phyloP scores from a whole-genome alignment of 306 rosid species.

The Vigna unguiculata region DNA sequence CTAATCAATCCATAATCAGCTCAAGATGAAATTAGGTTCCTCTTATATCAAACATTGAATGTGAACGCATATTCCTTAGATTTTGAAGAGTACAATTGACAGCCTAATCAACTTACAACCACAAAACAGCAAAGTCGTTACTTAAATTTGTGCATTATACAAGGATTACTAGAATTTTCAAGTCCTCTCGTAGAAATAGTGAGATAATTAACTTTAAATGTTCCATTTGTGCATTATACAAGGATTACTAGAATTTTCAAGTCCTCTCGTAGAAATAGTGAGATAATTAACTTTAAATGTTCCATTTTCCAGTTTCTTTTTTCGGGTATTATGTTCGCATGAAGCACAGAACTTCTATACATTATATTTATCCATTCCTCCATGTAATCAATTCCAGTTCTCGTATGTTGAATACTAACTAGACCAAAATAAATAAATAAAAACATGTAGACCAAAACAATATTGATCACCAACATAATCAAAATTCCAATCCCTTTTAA shows the following conservation, averaged over 20 bases:
- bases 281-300: constrained; percentile 13
- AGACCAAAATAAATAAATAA: constrained; percentile 1
- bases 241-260: constrained; percentile 15
- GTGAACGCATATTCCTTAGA: background rate
- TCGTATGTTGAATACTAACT: constrained; percentile 18
- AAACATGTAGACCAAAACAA: background rate
- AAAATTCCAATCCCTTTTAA: constrained; percentile 25
- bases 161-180: constrained; percentile 13
- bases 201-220: constrained; percentile 11
- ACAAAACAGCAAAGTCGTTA: background rate
- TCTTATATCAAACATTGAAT: background rate
- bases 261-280: background rate
- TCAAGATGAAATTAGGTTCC: constrained; percentile 6
- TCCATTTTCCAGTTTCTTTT: background rate
- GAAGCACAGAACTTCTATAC: background rate
- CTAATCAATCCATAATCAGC: constrained; percentile 6
- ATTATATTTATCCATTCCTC: constrained; percentile 2
- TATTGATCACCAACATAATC: constrained; percentile 19
- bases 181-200: background rate
- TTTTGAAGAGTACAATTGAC: constrained; percentile 21
- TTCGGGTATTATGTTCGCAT: constrained; percentile 1
- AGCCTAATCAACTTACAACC: constrained; percentile 17
- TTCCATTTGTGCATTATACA: constrained; percentile 12
- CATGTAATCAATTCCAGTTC: background rate
- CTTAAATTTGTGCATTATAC: constrained; percentile 23